Base-by-base conservation (phyloP, 2,329 filamentous ascomycete genomes). In the Hymenoscyphus scutula region DNA sequence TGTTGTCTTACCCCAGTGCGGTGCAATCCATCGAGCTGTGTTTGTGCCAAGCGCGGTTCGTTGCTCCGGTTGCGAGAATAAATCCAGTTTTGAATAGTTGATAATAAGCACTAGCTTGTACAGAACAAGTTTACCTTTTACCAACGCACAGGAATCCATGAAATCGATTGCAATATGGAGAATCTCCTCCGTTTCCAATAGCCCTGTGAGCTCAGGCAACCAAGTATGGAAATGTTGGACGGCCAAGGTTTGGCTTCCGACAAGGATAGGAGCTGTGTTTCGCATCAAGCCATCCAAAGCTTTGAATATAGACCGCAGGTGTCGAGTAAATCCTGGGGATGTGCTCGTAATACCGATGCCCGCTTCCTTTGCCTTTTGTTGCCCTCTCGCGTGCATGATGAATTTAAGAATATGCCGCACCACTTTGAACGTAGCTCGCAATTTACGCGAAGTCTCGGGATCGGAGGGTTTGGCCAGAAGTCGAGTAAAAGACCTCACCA, bases 211-310 rank as follows among this genome's bases (percentile, higher is more conserved):
- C 73, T 98, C 94, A 0, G 95, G 94, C n/a, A 99, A 80, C 95
- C 95, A 99, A 0, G 91, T 90, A 73, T 98, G 94, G 74, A 98
- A 96, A 74, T 98, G 92, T 76, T 99, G 95, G 13, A 98, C 92
- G 2, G 96, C 88, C 57, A 99, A 80, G 0, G 95, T 98, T 77
- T 99, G 96, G 66, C 91, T 98, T 37, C 95, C 95, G 15, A 98
- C 90, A 27, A 98, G 80, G 19, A 93, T 88, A 0, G 95, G 90
- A 2, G 92, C 90, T 1, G 87, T 82, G 74, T 92, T 97, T 64
- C 88, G 87, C 91, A 99, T 97, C 77, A 99, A 85, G 17, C 84
- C 82, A 76, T 98, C 92, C 27, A 99, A 81, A 1, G 91, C 90
- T 73, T 92, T 93, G 80, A 98, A 98, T 41, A 98, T 92, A 37